These are phyloP conservation scores for Dactylellina haptotyla DNA, from an alignment of 2,329 filamentous ascomycete species.

Conservation along the genomic window DNA sequence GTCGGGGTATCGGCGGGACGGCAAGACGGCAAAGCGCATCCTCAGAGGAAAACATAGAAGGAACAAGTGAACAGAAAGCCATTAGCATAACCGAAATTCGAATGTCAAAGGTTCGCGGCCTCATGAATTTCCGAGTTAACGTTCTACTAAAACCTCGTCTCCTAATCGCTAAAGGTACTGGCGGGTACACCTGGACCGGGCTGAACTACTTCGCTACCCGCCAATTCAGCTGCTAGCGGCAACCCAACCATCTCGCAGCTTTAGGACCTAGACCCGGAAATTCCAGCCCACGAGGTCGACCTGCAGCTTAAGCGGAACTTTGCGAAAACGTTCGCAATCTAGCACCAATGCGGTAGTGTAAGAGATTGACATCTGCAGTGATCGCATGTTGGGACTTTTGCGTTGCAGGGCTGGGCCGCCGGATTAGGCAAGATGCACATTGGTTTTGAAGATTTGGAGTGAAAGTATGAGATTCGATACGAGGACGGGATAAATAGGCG, in stretches of 20 bases:
- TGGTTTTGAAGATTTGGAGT: not conserved
- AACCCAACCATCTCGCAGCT: not conserved
- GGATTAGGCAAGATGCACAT: not conserved
- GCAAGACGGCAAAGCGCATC: too few relatives aligned
- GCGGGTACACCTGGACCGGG: not conserved
- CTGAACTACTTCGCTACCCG: not conserved
- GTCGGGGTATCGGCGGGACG: too few relatives aligned
- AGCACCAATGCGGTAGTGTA: constrained; percentile 25
- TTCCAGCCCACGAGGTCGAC: too few relatives aligned
- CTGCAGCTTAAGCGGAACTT: too few relatives aligned
- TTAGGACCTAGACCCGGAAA: too few relatives aligned
- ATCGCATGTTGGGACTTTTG: constrained; percentile 31
- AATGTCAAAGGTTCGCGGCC: not conserved
- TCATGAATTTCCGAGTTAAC: not conserved
- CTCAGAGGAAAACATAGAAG: too few relatives aligned
- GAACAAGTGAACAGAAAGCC: not conserved
- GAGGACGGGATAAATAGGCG: not conserved
- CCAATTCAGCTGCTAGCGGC: not conserved
- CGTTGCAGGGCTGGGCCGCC: constrained; percentile 2
- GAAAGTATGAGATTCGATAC: not conserved
- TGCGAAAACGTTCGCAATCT: constrained; percentile 33
- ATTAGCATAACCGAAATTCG: not conserved
- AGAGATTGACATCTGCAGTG: not conserved
- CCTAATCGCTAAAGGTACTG: not conserved
- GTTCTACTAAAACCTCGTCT: not conserved